Percentiles rank a stretch among this genome's conserved stretches.
These are phyloP conservation scores for Adiantum capillusveneris DNA, from an alignment of 75 land plant species.

Conservation along the genomic window DNA sequence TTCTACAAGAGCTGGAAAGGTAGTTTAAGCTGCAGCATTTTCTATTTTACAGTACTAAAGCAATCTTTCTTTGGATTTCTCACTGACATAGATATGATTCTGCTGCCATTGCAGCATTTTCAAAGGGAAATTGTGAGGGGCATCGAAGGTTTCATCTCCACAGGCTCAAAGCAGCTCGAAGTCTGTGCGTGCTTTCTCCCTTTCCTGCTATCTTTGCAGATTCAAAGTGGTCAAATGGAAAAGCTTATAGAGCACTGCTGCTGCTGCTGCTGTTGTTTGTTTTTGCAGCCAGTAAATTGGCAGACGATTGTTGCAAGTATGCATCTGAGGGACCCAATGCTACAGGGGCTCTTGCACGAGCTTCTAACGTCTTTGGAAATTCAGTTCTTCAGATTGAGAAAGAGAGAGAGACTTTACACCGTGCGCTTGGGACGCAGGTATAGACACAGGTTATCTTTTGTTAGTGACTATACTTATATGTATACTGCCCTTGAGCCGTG, in stretches of 20 bases:
- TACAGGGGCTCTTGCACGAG: slow-evolving; percentile 53
- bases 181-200: slow-evolving; percentile 37
- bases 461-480: too few species aligned
- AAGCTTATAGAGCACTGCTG: background rate
- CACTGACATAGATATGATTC: background rate
- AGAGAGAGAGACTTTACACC: slow-evolving; percentile 61
- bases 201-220: background rate
- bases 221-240: background rate
- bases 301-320: slow-evolving; percentile 80
- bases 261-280: slow-evolving; percentile 2
- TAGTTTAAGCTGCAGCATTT: background rate
- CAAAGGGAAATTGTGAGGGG: slow-evolving; percentile 78
- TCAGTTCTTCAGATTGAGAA: slow-evolving; percentile 54
- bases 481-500: too few species aligned
- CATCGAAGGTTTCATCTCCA: slow-evolving; percentile 55
- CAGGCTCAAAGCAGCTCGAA: slow-evolving; percentile 69
- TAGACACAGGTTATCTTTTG: too few species aligned
- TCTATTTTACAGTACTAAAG: background rate
- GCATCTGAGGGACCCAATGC: slow-evolving; percentile 47
- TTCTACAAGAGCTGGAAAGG: slow-evolving; percentile 16
- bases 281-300: slow-evolving; percentile 53
- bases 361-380: slow-evolving; percentile 48
- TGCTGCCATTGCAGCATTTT: slow-evolving; percentile 48
- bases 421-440: slow-evolving; percentile 64
- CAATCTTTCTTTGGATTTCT: background rate